Evolutionary conservation across 2,329 filamentous ascomycete genomes (phyloP).

Genomic region (Shiraia sp.): DNA sequence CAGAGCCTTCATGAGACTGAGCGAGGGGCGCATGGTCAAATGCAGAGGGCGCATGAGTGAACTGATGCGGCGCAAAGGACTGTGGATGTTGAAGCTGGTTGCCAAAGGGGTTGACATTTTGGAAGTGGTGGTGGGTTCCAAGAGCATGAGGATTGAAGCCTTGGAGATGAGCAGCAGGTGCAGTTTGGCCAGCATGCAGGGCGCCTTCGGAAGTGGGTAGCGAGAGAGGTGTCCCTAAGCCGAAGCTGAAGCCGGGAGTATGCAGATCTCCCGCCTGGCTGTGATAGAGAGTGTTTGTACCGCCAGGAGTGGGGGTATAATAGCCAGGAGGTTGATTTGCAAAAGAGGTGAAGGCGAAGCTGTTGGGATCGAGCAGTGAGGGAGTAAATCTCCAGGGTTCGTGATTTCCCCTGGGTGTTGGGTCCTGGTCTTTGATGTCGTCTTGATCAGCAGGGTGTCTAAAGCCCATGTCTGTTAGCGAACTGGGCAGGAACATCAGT

Average conservation of each 20-base stretch:
- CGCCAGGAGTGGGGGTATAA: conserved; percentile 85
- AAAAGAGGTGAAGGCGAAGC: conserved; percentile 78
- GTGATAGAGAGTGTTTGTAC: conserved; percentile 79
- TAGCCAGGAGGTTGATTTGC: conserved; percentile 80
- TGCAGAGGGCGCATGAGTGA: conserved; percentile 77
- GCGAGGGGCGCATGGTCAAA: conserved; percentile 74
- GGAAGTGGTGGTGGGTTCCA: conserved; percentile 52
- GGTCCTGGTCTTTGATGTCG: conserved; percentile 74
- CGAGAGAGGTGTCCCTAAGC: conserved; percentile 79
- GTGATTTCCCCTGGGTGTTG: conserved; percentile 76
- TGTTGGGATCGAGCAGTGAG: conserved; percentile 83
- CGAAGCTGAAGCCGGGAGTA: conserved; percentile 74
- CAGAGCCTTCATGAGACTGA: conserved; percentile 66
- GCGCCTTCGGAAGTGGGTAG: conserved; percentile 72
- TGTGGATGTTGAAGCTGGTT: conserved; percentile 51
- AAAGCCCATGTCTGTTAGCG: conserved; percentile 16
- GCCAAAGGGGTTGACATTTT: conserved; percentile 72
- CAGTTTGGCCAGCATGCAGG: conserved; percentile 62
- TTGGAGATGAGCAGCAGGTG: conserved; percentile 57
- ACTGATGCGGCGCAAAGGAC: conserved; percentile 76
- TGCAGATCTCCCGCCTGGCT: conserved; percentile 84
- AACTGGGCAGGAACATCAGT: background rate
- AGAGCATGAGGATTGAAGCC: conserved; percentile 62
- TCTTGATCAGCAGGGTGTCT: conserved; percentile 53
- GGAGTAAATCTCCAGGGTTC: conserved; percentile 89